These are phyloP conservation scores for Blastomyces gilchristii DNA, from an alignment of 2,329 filamentous ascomycete species.

Conservation along the genomic window DNA sequence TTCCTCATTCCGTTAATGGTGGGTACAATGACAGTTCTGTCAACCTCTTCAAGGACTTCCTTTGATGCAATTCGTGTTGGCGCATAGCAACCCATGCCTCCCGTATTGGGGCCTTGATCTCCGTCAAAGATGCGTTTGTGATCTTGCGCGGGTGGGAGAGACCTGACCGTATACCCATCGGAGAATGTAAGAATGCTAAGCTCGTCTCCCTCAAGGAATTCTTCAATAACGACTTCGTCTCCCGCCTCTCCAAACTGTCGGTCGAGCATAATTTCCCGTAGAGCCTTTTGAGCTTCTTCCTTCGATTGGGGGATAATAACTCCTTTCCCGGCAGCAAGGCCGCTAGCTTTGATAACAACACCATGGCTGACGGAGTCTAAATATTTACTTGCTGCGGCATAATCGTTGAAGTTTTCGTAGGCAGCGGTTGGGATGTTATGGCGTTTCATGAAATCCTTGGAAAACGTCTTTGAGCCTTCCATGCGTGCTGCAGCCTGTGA, in stretches of 20 bases:
- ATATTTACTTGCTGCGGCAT: slow-evolving; percentile 61
- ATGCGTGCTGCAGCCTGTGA: slow-evolving; percentile 73
- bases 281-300: slow-evolving; percentile 68
- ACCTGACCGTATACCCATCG: slow-evolving; percentile 75
- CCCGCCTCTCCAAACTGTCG: slow-evolving; percentile 79
- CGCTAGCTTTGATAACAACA: slow-evolving; percentile 88
- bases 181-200: slow-evolving; percentile 84
- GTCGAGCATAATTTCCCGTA: slow-evolving; percentile 84
- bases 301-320: slow-evolving; percentile 79
- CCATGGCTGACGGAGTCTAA: slow-evolving; percentile 60
- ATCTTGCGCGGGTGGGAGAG: slow-evolving; percentile 83
- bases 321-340: slow-evolving; percentile 87
- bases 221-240: slow-evolving; percentile 88
- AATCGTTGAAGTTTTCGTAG: slow-evolving; percentile 80
- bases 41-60: slow-evolving; percentile 65
- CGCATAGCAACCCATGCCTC: slow-evolving; percentile 95
- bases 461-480: slow-evolving; percentile 95
- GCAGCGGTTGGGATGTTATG: slow-evolving; percentile 82
- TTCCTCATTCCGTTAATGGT: slow-evolving; percentile 80
- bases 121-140: slow-evolving; percentile 92
- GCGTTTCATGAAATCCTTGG: slow-evolving; percentile 94
- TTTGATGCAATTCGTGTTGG: slow-evolving; percentile 71
- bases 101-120: slow-evolving; percentile 85
- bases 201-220: slow-evolving; percentile 84
- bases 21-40: slow-evolving; percentile 74